Conservation (phyloP, 1,139 yeast species). For the Sugiyamaella grinbergsii region DNA sequence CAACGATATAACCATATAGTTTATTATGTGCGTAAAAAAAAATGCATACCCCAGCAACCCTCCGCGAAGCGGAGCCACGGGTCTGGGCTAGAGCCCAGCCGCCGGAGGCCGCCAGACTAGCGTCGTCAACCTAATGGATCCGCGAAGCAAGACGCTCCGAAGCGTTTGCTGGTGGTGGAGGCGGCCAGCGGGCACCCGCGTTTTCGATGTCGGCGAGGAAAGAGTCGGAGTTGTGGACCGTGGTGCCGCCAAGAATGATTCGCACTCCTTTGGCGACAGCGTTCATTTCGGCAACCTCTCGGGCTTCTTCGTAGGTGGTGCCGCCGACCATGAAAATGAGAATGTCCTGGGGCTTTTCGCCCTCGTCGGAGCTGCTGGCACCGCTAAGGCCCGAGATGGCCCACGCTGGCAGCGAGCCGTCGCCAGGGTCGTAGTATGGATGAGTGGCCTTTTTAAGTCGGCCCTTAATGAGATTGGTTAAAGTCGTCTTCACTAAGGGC, state of each 20-base stretch:
- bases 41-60: too few species aligned
- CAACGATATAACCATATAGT: too few species aligned
- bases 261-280: conserved; percentile 53
- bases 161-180: conserved; percentile 24
- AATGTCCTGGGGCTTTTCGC: conserved; percentile 64
- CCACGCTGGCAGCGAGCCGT: conserved; percentile 35
- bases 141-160: conserved; percentile 29
- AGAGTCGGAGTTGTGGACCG: conserved; percentile 58
- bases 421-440: conserved; percentile 50
- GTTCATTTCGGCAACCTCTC: conserved; percentile 75
- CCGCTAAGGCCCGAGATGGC: conserved; percentile 27
- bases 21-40: too few species aligned
- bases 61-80: background rate
- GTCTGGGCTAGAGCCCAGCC: conserved; percentile 4
- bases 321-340: conserved; percentile 88
- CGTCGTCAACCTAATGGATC: conserved; percentile 2
- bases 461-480: conserved; percentile 54
- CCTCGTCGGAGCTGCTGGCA: conserved; percentile 38
- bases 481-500: conserved; percentile 64
- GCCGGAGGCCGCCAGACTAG: background rate
- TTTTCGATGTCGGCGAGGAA: conserved; percentile 50
- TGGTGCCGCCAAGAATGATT: conserved; percentile 77
- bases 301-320: conserved; percentile 86
- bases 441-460: conserved; percentile 51
- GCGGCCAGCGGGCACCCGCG: conserved; percentile 35